Conservation (phyloP, 2,329 filamentous ascomycete genomes). For the Microdochium paspali region DNA sequence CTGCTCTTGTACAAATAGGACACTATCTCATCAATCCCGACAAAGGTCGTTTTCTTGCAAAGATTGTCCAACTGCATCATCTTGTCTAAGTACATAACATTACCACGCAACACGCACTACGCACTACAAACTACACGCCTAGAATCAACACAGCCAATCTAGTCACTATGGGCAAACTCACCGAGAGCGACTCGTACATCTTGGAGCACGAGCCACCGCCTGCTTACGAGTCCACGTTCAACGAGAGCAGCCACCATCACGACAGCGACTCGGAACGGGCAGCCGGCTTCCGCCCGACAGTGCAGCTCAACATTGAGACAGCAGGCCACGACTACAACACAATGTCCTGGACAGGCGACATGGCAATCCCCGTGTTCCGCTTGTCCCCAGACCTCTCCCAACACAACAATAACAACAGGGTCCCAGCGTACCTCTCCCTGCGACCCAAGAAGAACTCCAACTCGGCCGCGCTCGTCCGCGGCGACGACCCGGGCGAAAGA, state of each 20-base stretch:
- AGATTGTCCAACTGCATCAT: too few species aligned
- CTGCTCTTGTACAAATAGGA: too few species aligned
- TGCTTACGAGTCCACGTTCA: neutral
- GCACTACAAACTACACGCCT: too few species aligned
- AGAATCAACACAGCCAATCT: too few species aligned
- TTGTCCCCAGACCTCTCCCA: too few species aligned
- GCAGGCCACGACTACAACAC: conserved; percentile 8
- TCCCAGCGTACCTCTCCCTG: conserved; percentile 12
- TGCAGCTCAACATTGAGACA: conserved; percentile 7
- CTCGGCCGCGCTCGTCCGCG: conserved; percentile 11
- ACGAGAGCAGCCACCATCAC: neutral
- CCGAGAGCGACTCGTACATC: neutral
- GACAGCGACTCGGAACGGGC: neutral
- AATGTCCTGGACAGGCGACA: neutral
- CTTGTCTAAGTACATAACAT: too few species aligned
- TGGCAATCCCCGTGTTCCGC: conserved; percentile 1
- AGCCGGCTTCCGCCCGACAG: conserved; percentile 1
- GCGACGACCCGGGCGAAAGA: conserved; percentile 2
- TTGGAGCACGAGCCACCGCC: neutral
- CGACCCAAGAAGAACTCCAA: conserved; percentile 11
- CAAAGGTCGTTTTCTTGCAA: too few species aligned
- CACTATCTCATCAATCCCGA: too few species aligned
- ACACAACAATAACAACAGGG: too few species aligned
- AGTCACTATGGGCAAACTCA: neutral
- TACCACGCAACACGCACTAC: too few species aligned